Evolutionary conservation across 176 grass and related monocot species (phyloP).

Genomic region (Hordeum marinum): DNA sequence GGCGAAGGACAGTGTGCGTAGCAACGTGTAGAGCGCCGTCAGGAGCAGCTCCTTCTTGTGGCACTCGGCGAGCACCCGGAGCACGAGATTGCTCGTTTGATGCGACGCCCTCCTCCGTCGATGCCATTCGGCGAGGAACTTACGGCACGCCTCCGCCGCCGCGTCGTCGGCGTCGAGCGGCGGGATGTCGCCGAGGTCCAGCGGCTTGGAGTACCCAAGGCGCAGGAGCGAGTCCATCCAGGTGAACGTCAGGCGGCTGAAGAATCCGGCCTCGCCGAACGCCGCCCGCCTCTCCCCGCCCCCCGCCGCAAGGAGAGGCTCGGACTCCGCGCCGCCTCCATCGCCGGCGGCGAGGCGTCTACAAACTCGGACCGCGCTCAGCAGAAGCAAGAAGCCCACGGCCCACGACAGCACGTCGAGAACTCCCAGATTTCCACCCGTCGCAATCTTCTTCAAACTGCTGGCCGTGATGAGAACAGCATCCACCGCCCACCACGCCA

Average conservation of each 20-base stretch:
- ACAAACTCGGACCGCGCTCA: constrained; percentile 23
- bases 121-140: constrained; percentile 49
- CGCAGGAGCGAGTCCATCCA: constrained; percentile 72
- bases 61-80: constrained; percentile 49
- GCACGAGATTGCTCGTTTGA: constrained; percentile 41
- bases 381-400: constrained; percentile 27
- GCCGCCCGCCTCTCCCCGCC: constrained; percentile 2
- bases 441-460: constrained; percentile 32
- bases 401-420: constrained; percentile 51
- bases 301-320: constrained; percentile 31
- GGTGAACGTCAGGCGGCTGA: constrained; percentile 53
- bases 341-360: background rate
- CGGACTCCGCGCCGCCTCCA: background rate
- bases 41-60: constrained; percentile 56
- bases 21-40: constrained; percentile 62
- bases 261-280: constrained; percentile 47
- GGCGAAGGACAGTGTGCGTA: constrained; percentile 59
- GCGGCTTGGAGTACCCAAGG: constrained; percentile 55
- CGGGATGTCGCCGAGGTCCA: constrained; percentile 56
- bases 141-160: constrained; percentile 43
- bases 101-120: background rate
- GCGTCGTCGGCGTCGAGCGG: constrained; percentile 62
- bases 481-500: constrained; percentile 50
- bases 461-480: constrained; percentile 33
- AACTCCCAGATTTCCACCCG: background rate